Base-by-base conservation (phyloP, 305 asterid species). In the Plantago lanceolata region DNA sequence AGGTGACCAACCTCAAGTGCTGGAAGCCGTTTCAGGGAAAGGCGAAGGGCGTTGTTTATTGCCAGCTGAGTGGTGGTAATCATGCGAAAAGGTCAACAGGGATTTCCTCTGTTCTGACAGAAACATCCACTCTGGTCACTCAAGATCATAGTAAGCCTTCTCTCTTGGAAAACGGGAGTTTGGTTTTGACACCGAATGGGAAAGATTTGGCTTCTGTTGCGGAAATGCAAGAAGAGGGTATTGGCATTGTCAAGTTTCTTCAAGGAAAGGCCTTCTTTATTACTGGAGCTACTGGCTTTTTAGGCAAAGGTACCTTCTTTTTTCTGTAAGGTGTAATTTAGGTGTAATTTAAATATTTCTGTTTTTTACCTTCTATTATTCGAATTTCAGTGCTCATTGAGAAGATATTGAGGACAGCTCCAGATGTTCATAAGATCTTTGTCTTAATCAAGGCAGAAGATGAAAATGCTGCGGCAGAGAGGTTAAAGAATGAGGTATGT, bases 221-320 rank as follows among this genome's bases (percentile, higher is more conserved):
- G 61, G 85, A 75, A 19, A 69, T 70, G 67, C 75, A 77, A 54
- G 85, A 76, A 31, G 82, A 76, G 24, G 94, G 94, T 14, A 80
- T 89, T 43, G 96, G 96, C 76, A 86, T 89, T 73, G 82, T 76
- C 67, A 83, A 77, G 57, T 86, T 84, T 73, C 85, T 89, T 11
- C 64, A 66, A 64, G 90, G 84, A 58, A 86, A 85, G 61, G 55
- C 81, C 14, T 83, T 84, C 67, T 78, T 89, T 35, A 73, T 89
- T 66, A 89, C 95, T 48, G 96, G 96, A 58, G 90, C 86, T 26
- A 89, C 96, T 65, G 96, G 96, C 48, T 89, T 86, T 75, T 75
- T 89, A 9, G 96, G 93, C 28, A 89, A 89, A 89, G 93, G 96
- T 84, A 63, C 2, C 5, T 5, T 1, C 37, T 5, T 40, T 52